Evolutionary conservation across 352 stramenopile species (phyloP).

Genomic region (Globisporangium megalacanthum): DNA sequence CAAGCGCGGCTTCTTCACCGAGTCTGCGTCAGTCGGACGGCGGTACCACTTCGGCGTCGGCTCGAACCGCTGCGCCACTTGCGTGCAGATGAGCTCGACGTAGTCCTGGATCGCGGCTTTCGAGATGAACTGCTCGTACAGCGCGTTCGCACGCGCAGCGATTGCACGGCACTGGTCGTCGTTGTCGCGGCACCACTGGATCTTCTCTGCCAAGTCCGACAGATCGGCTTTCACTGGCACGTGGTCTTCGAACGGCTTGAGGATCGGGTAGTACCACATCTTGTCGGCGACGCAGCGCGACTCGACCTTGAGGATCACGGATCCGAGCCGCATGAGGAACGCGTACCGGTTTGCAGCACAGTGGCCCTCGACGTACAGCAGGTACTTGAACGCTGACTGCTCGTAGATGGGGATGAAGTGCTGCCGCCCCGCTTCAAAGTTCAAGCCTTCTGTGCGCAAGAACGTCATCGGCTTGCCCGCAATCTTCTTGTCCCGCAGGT

Average conservation of each 20-base stretch:
- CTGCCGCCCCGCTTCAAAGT: slow-evolving; percentile 90
- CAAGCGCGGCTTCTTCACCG: slow-evolving; percentile 54
- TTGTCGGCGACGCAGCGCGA: slow-evolving; percentile 93
- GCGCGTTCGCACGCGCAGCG: slow-evolving; percentile 88
- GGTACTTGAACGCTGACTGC: slow-evolving; percentile 96
- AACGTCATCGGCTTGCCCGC: slow-evolving; percentile 93
- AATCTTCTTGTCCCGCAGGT: slow-evolving; percentile 97
- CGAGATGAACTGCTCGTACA: slow-evolving; percentile 92
- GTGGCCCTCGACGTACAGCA: slow-evolving; percentile 96
- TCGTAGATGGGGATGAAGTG: slow-evolving; percentile 98
- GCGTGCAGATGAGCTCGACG: slow-evolving; percentile 93
- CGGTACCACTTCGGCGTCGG: slow-evolving; percentile 56
- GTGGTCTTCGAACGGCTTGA: slow-evolving; percentile 96
- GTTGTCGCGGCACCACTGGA: slow-evolving; percentile 96
- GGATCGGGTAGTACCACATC: slow-evolving; percentile 97
- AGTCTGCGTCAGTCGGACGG: slow-evolving; percentile 49
- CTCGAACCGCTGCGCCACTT: slow-evolving; percentile 88
- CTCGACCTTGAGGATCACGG: slow-evolving; percentile 96
- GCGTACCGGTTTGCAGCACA: slow-evolving; percentile 98
- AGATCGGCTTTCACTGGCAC: slow-evolving; percentile 96
- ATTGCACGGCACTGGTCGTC: slow-evolving; percentile 96
- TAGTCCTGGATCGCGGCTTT: slow-evolving; percentile 96
- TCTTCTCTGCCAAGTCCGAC: slow-evolving; percentile 97
- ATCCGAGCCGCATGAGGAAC: slow-evolving; percentile 97
- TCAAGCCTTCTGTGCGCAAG: slow-evolving; percentile 69